Evolutionary conservation across 306 rosid species (phyloP).

Genomic region (Cicer judaicum): DNA sequence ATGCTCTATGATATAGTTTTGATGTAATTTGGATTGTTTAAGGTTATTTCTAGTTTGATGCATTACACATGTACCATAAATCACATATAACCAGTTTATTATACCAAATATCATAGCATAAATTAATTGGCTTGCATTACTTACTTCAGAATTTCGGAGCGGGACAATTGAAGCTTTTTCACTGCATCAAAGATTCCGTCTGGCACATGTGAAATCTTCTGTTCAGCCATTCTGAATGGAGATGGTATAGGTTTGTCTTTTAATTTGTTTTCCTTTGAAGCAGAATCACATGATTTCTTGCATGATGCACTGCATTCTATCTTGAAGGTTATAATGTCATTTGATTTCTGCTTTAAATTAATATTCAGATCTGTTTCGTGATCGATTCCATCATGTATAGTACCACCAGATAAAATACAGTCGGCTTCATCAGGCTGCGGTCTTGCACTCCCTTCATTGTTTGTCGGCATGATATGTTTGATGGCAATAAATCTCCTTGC

Average conservation of each 20-base stretch:
- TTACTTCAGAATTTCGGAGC: constrained; percentile 78
- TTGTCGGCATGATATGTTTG: constrained; percentile 52
- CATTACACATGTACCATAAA: constrained; percentile 9
- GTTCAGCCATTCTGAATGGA: constrained; percentile 46
- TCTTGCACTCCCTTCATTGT: constrained; percentile 48
- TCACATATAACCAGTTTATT: constrained; percentile 1
- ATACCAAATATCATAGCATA: constrained; percentile 25
- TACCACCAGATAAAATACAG: constrained; percentile 41
- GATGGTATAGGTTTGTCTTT: constrained; percentile 51
- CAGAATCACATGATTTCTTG: constrained; percentile 47
- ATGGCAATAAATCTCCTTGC: constrained; percentile 71
- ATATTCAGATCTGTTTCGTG: constrained; percentile 42
- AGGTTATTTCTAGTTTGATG: not conserved
- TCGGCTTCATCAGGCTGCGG: constrained; percentile 41
- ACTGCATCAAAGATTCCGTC: constrained; percentile 61
- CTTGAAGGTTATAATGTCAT: constrained; percentile 42
- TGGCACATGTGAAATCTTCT: constrained; percentile 52
- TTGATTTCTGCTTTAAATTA: constrained; percentile 45
- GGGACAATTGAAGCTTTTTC: constrained; percentile 75
- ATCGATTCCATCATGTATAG: constrained; percentile 38
- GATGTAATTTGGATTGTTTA: no score
- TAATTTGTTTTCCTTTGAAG: constrained; percentile 48
- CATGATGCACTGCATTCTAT: constrained; percentile 43
- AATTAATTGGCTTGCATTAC: constrained; percentile 46
- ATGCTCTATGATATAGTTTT: no score